Percentiles rank a stretch among this genome's conserved stretches.
phyloP scores from a whole-genome alignment of 2,329 filamentous ascomycete species.

The Fusarium nurragi region DNA sequence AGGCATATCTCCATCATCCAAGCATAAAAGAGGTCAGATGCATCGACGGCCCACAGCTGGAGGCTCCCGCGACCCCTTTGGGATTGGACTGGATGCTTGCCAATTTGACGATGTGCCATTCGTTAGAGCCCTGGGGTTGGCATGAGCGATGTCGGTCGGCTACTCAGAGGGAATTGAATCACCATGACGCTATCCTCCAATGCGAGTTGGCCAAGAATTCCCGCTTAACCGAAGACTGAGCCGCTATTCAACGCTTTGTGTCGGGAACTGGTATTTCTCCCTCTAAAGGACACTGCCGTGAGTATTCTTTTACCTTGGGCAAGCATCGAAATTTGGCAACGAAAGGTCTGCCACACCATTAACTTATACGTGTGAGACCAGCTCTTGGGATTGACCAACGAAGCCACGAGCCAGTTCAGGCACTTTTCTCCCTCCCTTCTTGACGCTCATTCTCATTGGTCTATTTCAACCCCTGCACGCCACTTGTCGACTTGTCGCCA shows the following conservation, averaged over 20 bases:
- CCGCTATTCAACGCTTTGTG: slow-evolving; percentile 14
- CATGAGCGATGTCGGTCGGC: slow-evolving; percentile 32
- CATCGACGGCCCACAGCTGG: slow-evolving; percentile 39
- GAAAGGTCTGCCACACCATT: slow-evolving; percentile 27
- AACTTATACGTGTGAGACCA: slow-evolving; percentile 36
- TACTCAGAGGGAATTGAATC: slow-evolving; percentile 31
- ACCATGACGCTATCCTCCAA: slow-evolving; percentile 32
- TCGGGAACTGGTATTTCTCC: slow-evolving; percentile 6
- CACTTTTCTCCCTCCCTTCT: slow-evolving; percentile 38
- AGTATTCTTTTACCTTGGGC: slow-evolving; percentile 1
- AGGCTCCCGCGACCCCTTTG: slow-evolving; percentile 40
- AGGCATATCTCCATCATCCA: slow-evolving; percentile 41
- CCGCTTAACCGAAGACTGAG: slow-evolving; percentile 1
- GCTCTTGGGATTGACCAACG: slow-evolving; percentile 26
- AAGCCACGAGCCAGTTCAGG: slow-evolving; percentile 15
- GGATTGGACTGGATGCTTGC: slow-evolving; percentile 29
- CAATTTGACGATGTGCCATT: slow-evolving; percentile 30
- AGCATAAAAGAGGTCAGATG: slow-evolving; percentile 42
- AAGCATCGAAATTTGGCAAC: slow-evolving; percentile 18
- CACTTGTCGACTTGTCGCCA: slow-evolving; percentile 29
- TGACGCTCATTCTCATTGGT: slow-evolving; percentile 23
- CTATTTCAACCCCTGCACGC: slow-evolving; percentile 36
- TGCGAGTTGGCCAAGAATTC: background rate
- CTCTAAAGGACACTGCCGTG: background rate
- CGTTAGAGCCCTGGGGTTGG: slow-evolving; percentile 14